phyloP scores from a whole-genome alignment of 331 rosid species.

The Erythrophleum ivorense region DNA sequence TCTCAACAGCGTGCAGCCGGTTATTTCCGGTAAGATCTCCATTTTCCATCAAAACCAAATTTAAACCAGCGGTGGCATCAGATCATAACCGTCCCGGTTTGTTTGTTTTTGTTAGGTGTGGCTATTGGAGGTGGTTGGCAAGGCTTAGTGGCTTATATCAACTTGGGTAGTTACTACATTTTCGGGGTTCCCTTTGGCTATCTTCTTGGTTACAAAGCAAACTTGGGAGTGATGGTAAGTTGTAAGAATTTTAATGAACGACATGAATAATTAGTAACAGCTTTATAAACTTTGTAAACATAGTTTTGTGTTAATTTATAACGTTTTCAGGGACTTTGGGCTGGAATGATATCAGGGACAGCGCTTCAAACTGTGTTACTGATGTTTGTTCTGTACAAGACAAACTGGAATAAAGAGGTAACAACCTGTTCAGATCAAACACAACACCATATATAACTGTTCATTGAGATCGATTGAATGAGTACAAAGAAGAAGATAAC shows the following conservation, averaged over 20 bases:
- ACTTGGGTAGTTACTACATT: constrained; percentile 66
- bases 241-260: too few relatives aligned
- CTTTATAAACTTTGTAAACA: too few relatives aligned
- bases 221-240: constrained; percentile 57
- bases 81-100: too few relatives aligned
- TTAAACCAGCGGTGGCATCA: too few relatives aligned
- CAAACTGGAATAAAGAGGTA: constrained; percentile 77
- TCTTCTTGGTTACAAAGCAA: constrained; percentile 56
- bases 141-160: constrained; percentile 64
- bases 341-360: constrained; percentile 68
- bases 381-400: constrained; percentile 50
- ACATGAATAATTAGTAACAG: too few relatives aligned
- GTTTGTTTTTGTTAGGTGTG: too few relatives aligned
- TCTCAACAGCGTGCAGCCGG: constrained; percentile 64
- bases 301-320: too few relatives aligned
- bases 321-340: constrained; percentile 88
- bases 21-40: constrained; percentile 76
- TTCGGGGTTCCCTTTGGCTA: constrained; percentile 73
- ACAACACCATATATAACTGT: too few relatives aligned
- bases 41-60: too few relatives aligned
- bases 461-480: too few relatives aligned
- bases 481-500: too few relatives aligned
- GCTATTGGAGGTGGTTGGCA: constrained; percentile 89
- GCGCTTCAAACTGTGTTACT: constrained; percentile 67
- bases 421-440: too few relatives aligned